phyloP scores from a whole-genome alignment of 139 green algal species.

The Astrephomene gubernaculifera region DNA sequence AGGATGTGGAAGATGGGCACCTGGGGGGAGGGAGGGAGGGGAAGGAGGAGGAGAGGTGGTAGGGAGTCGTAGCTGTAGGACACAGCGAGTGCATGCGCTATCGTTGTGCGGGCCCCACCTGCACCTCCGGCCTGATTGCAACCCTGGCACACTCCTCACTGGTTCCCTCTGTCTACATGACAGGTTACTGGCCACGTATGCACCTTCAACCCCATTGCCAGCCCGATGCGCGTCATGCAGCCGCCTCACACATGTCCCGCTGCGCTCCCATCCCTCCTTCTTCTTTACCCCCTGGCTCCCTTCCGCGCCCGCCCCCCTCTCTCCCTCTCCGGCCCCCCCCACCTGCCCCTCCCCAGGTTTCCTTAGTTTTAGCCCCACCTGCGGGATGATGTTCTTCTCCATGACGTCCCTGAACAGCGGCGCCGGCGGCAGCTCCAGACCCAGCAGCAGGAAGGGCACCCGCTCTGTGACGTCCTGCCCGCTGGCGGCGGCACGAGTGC shows the following conservation, averaged over 20 bases:
- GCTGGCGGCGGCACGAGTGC: constrained; percentile 54
- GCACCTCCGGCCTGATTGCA: too few relatives aligned
- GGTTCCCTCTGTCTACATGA: too few relatives aligned
- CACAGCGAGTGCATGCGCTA: too few relatives aligned
- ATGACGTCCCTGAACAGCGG: constrained; percentile 98
- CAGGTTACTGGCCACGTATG: too few relatives aligned
- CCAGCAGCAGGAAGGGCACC: constrained; percentile 93
- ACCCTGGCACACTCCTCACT: too few relatives aligned
- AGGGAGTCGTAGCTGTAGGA: too few relatives aligned
- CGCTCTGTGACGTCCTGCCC: constrained; percentile 69
- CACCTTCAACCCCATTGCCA: not conserved
- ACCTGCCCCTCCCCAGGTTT: too few relatives aligned
- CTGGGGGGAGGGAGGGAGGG: constrained; percentile 49
- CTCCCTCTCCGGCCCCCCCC: not conserved
- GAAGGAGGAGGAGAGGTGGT: not conserved
- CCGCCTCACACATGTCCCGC: not conserved
- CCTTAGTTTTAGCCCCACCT: too few relatives aligned
- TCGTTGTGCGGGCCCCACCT: too few relatives aligned
- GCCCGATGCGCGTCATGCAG: not conserved
- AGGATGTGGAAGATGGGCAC: constrained; percentile 92
- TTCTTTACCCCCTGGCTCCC: constrained; percentile 34
- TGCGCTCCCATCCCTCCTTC: not conserved
- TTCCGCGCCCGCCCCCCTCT: not conserved
- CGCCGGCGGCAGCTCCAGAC: constrained; percentile 92
- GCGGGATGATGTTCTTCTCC: constrained; percentile 99